Base-by-base conservation (phyloP, 2,329 filamentous ascomycete species). In the Cytospora mali region DNA sequence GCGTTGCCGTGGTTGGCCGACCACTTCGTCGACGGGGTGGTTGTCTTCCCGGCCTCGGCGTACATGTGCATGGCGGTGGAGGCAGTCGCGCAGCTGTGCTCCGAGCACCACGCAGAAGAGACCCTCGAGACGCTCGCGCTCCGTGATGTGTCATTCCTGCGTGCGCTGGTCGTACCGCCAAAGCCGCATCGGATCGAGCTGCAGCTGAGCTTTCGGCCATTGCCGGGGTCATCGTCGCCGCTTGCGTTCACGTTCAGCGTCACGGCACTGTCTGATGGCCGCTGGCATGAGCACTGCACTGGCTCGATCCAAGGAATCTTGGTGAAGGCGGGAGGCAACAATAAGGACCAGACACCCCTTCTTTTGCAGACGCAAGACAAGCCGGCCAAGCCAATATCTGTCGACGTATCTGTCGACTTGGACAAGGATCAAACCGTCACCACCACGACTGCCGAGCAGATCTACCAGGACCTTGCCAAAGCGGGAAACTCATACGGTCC, bases 1-100 rank as follows among this genome's bases (percentile, higher is more conserved):
- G 65, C 68, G 27, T 64, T 69, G 13, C 74, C 81, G 23, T 80
- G 78, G 64, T 61, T 75, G 18, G 66, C 69, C 33, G 70, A 68
- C 27, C 71, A 72, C 58, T 52, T 67, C 27, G 57, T 69, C 6
- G 69, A 68, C 35, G 64, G 59, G 6, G 65, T 69, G 5, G 67
- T 69, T 11, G 68, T 65, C 56, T 49, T 68, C 23, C 66, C 66
- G 1, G 56, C 51, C 0, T 48, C 67, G 6, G 67, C 61, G 6
- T 69, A 67, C 29, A 23, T 67, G 14, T 48, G 53, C 46, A 67
- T 68, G 67, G 68, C 64, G 4, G 58, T 69, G 6, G 64, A 70
- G 58, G 61, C 68, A 10, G 23, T 53, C 5, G 16, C 21, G 57
- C 52, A 71, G 58, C 62, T 72, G n/a, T 10, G 29, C 39, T 4